phyloP scores from a whole-genome alignment of 1,284 basidiomycete species.

The Earliella scabrosa region DNA sequence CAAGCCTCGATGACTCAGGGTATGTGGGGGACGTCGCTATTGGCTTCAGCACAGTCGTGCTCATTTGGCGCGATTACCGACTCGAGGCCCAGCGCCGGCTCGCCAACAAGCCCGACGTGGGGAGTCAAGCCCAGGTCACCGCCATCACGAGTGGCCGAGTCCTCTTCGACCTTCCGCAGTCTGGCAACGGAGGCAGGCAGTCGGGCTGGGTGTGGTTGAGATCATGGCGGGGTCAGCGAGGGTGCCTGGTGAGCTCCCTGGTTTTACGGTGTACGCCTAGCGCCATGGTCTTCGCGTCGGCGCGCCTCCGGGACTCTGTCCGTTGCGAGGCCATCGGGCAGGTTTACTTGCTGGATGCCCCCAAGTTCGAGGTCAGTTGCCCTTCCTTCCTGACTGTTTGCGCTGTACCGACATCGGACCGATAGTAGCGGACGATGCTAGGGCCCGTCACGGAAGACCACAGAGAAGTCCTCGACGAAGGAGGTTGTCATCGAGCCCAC shows the following conservation, averaged over 20 bases:
- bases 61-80: not conserved
- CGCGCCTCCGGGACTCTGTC: slow-evolving; percentile 16
- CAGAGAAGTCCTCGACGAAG: not conserved
- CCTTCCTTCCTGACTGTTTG: not conserved
- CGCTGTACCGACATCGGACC: not conserved
- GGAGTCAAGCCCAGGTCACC: not conserved
- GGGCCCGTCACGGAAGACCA: not conserved
- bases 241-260: not conserved
- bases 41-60: not conserved
- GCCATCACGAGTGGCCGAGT: not conserved
- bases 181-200: too few species aligned
- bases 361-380: slow-evolving; percentile 10
- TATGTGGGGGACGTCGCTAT: not conserved
- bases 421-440: not conserved
- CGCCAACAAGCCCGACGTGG: not conserved
- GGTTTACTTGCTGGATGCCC: not conserved
- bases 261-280: slow-evolving; percentile 7
- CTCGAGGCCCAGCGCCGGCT: not conserved
- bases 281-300: slow-evolving; percentile 1
- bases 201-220: not conserved
- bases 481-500: slow-evolving; percentile 7
- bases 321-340: slow-evolving; percentile 10
- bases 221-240: slow-evolving; percentile 2
- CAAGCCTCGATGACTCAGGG: too few species aligned
- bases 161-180: not conserved